Percentiles rank a stretch among this genome's conserved stretches.
These are phyloP conservation scores for Lepidopterella palustris DNA, from an alignment of 495 filamentous ascomycete species.

Conservation along the genomic window DNA sequence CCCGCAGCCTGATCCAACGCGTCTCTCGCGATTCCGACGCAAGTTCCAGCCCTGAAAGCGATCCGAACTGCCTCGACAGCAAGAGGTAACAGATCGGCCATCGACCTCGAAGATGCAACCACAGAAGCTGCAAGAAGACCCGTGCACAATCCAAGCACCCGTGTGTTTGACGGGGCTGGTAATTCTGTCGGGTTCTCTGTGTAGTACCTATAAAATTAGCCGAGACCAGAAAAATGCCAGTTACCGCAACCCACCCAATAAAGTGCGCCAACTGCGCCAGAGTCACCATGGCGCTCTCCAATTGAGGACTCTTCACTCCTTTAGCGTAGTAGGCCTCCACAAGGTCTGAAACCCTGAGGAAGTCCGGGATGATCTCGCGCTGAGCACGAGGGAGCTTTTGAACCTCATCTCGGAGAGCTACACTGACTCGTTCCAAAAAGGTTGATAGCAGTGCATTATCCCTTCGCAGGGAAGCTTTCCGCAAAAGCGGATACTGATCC, in stretches of 20 bases:
- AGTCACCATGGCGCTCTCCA: constrained; percentile 62
- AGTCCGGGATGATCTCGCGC: constrained; percentile 57
- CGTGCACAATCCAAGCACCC: constrained; percentile 61
- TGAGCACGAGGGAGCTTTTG: constrained; percentile 53
- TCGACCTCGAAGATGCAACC: constrained; percentile 58
- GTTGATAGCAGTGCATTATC: constrained; percentile 57
- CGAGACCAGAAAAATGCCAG: constrained; percentile 7
- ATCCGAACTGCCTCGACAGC: constrained; percentile 65
- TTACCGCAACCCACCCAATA: constrained; percentile 55
- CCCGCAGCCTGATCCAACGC: constrained; percentile 45
- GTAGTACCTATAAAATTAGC: constrained; percentile 47
- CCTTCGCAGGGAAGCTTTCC: constrained; percentile 55
- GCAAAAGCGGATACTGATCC: constrained; percentile 61
- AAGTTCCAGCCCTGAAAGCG: constrained; percentile 63
- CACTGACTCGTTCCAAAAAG: constrained; percentile 57
- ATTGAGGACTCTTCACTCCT: constrained; percentile 51
- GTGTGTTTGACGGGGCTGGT: constrained; percentile 41
- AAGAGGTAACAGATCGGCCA: constrained; percentile 60
- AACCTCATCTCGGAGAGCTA: constrained; percentile 59
- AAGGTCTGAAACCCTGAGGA: constrained; percentile 62
- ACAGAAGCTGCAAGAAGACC: constrained; percentile 66
- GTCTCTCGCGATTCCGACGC: constrained; percentile 48
- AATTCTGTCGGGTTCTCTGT: constrained; percentile 44
- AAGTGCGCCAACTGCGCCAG: constrained; percentile 69
- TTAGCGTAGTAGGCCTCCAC: constrained; percentile 57